Percentiles rank a stretch among this genome's conserved stretches.
phyloP scores from a whole-genome alignment of 2,329 filamentous ascomycete species.

The Aspergillus chevalieri region DNA sequence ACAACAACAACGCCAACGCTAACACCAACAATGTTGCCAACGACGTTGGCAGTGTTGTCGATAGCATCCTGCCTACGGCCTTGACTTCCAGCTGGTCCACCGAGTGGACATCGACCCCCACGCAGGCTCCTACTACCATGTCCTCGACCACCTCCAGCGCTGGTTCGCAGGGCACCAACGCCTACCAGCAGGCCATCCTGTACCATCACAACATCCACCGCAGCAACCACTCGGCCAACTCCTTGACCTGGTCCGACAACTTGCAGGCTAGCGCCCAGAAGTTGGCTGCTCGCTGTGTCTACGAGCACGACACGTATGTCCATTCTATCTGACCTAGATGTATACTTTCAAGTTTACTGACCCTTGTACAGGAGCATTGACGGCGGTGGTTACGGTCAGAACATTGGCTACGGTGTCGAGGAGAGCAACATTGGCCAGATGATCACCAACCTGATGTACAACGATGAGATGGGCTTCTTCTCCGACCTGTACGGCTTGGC shows the following conservation, averaged over 20 bases:
- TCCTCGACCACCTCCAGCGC: conserved; percentile 37
- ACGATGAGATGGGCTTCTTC: conserved; percentile 61
- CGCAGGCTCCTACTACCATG: conserved; percentile 13
- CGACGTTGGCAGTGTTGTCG: neutral
- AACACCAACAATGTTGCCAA: too few species aligned
- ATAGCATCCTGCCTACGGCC: neutral
- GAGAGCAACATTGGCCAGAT: conserved; percentile 57
- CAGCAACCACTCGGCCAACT: conserved; percentile 66
- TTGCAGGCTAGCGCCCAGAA: conserved; percentile 59
- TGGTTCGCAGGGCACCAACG: conserved; percentile 24
- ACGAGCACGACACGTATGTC: conserved; percentile 71
- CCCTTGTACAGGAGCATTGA: conserved; percentile 40
- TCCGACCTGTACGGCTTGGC: conserved; percentile 53
- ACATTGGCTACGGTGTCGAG: conserved; percentile 67
- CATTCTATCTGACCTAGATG: neutral
- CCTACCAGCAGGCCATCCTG: conserved; percentile 40
- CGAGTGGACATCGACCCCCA: conserved; percentile 6
- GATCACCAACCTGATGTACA: conserved; percentile 84
- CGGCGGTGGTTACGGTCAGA: conserved; percentile 74
- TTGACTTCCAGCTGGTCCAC: conserved; percentile 1
- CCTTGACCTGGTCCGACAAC: conserved; percentile 59
- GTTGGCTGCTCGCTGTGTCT: conserved; percentile 63
- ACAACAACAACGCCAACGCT: neutral
- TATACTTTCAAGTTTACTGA: conserved; percentile 25
- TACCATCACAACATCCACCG: conserved; percentile 84